A percentile compares a stretch with the other conserved stretches of the same genome.
Conservation (phyloP, 73 alveolate species). For the Paramecium sonneborni region DNA sequence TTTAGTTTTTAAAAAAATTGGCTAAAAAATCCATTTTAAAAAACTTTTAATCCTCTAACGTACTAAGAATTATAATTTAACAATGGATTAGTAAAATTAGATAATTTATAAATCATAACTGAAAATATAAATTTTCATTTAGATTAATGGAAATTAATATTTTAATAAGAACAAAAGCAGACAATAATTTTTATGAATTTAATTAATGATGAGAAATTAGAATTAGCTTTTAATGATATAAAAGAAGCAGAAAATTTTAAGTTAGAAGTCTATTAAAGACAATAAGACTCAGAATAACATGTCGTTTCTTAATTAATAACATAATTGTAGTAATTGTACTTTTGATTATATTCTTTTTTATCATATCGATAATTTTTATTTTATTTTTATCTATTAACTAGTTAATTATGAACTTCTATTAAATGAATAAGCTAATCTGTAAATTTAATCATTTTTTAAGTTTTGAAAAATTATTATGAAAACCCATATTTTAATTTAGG, state of each 20-base stretch:
- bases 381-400: not conserved
- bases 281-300: constrained; percentile 5
- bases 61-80: not conserved
- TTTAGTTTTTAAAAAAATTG: not conserved
- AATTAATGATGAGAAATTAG: not conserved
- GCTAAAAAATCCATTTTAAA: not conserved
- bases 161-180: not conserved
- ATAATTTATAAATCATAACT: not conserved
- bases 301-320: not conserved
- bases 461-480: not conserved
- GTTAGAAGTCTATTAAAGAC: not conserved
- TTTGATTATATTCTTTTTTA: not conserved
- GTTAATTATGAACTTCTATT: no score
- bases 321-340: not conserved
- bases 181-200: not conserved
- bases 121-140: not conserved
- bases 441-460: no score
- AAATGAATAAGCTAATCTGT: not conserved
- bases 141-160: not conserved
- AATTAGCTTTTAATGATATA: not conserved
- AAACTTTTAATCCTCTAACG: not conserved
- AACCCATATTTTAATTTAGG: constrained; percentile 11
- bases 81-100: not conserved
- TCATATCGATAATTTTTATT: not conserved
- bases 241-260: not conserved